These are phyloP conservation scores for Cystobasidium ongulense DNA, from an alignment of 768 basidiomycete genomes.

Conservation along the genomic window DNA sequence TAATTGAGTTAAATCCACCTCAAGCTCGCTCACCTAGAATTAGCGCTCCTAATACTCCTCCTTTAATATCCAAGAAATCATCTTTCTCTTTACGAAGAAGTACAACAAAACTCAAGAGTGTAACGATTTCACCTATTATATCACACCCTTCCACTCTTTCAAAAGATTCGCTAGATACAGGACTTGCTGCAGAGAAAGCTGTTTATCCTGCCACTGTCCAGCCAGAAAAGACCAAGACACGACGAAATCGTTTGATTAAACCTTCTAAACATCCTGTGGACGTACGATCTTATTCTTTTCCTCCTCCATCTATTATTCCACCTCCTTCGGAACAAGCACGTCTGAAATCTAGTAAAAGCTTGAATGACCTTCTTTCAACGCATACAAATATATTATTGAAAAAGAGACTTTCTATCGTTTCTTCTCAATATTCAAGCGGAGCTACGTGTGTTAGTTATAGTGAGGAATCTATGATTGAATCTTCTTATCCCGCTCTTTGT, in stretches of 20 bases:
- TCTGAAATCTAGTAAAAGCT: neutral
- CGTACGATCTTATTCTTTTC: neutral
- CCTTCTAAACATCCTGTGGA: neutral
- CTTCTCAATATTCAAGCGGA: neutral
- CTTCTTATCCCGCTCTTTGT: slow-evolving; percentile 1
- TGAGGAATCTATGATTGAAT: neutral
- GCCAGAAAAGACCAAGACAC: neutral
- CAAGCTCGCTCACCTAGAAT: neutral
- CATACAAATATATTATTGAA: neutral
- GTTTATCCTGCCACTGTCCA: too few relatives aligned
- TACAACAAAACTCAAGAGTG: neutral
- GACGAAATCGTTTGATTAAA: neutral
- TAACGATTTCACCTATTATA: neutral
- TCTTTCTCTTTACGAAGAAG: neutral
- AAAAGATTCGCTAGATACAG: too few relatives aligned
- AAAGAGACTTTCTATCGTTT: neutral
- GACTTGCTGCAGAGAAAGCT: too few relatives aligned
- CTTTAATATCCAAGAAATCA: neutral
- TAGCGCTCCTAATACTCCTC: neutral
- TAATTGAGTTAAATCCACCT: neutral
- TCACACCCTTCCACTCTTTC: too few relatives aligned
- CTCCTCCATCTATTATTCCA: neutral
- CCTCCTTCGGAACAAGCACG: neutral
- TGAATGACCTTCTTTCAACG: neutral
- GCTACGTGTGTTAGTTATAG: neutral